Evolutionary conservation across 2,329 filamentous ascomycete species (phyloP).

Genomic region (Aspergillus pseudoglaucus): DNA sequence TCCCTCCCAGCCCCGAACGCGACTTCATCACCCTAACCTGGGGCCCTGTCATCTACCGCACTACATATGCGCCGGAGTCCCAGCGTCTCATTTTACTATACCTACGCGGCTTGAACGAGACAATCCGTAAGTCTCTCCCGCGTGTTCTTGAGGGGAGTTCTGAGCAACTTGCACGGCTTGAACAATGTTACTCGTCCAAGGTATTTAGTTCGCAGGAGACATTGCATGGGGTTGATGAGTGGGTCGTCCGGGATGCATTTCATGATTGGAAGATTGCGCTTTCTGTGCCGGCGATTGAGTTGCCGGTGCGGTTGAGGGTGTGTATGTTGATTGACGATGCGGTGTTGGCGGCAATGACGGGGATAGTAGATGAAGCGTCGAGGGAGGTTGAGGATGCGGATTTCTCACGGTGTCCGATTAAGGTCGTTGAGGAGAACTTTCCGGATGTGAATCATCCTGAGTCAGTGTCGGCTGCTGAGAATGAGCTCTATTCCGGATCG

Average conservation of each 20-base stretch:
- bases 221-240: conserved; percentile 12
- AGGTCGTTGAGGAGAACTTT: conserved; percentile 24
- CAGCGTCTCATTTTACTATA: conserved; percentile 48
- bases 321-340: conserved; percentile 23
- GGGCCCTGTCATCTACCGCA: conserved; percentile 24
- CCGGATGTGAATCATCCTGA: conserved; percentile 16
- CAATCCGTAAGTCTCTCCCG: conserved; percentile 39
- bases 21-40: conserved; percentile 24
- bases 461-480: conserved; percentile 5
- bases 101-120: conserved; percentile 50
- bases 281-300: conserved; percentile 17
- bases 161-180: conserved; percentile 12
- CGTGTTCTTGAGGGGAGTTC: conserved; percentile 15
- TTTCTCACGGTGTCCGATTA: conserved; percentile 16
- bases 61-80: conserved; percentile 20
- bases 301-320: conserved; percentile 20
- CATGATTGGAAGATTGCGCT: conserved; percentile 24
- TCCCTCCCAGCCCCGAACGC: conserved; percentile 19
- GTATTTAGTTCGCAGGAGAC: conserved; percentile 15
- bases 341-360: conserved; percentile 14
- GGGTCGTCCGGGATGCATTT: conserved; percentile 17
- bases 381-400: conserved; percentile 8
- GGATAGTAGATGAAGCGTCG: conserved; percentile 8
- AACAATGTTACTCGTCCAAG: conserved; percentile 20
- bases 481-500: conserved; percentile 18